Evolutionary conservation across 257 asterid genomes (phyloP).

Genomic region (Scutellaria galericulata): DNA sequence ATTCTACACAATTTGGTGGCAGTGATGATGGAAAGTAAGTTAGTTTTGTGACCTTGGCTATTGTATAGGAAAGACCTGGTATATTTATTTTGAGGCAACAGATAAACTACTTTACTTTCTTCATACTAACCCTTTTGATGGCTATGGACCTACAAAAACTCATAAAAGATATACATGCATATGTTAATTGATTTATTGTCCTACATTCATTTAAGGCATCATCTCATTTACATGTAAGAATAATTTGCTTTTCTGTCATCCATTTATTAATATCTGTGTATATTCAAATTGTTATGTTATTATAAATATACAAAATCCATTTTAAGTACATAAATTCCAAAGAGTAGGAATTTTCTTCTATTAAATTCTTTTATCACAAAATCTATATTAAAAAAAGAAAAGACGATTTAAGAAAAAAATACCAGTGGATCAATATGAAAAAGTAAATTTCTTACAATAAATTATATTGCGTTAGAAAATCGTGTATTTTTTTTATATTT

Average conservation of each 20-base stretch:
- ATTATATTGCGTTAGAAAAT: too few relatives aligned
- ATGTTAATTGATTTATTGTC: background rate
- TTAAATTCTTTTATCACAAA: too few relatives aligned
- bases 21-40: slow-evolving; percentile 56
- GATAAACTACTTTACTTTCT: background rate
- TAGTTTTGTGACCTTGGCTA: background rate
- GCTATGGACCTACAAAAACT: background rate
- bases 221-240: background rate
- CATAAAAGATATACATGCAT: background rate
- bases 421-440: too few relatives aligned
- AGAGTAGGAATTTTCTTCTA: too few relatives aligned
- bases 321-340: too few relatives aligned
- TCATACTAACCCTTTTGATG: slow-evolving; percentile 26
- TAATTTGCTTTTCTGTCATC: background rate
- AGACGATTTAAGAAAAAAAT: too few relatives aligned
- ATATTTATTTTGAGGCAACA: background rate
- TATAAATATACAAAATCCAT: too few relatives aligned
- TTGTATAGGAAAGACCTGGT: slow-evolving; percentile 29
- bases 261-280: background rate
- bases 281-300: too few relatives aligned
- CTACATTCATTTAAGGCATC: background rate
- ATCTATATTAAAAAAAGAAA: too few relatives aligned
- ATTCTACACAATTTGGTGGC: slow-evolving; percentile 90
- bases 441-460: too few relatives aligned
- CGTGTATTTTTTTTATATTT: too few relatives aligned